phyloP scores from a whole-genome alignment of 2,329 filamentous ascomycete genomes.

The Fusarium paranaense region DNA sequence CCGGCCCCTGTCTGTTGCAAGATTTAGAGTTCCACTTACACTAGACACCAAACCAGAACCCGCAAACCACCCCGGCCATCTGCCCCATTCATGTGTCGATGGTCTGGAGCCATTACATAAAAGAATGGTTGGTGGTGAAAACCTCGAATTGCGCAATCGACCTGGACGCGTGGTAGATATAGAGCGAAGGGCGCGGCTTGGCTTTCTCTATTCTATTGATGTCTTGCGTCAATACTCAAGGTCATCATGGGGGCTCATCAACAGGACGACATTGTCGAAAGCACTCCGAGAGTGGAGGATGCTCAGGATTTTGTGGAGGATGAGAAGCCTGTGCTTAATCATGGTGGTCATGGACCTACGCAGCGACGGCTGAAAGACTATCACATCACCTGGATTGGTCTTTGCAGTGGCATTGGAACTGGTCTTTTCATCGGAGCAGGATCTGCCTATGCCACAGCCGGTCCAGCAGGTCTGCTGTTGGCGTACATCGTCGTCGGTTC shows the following conservation, averaged over 20 bases:
- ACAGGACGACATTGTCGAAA: conserved; percentile 20
- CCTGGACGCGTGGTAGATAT: neutral
- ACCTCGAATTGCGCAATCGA: conserved; percentile 41
- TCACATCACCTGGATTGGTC: conserved; percentile 42
- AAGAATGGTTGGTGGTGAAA: conserved; percentile 20
- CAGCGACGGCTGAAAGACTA: conserved; percentile 38
- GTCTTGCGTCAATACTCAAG: neutral
- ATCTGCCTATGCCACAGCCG: conserved; percentile 39
- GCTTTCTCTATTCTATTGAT: neutral
- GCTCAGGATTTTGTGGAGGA: neutral
- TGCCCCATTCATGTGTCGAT: conserved; percentile 26
- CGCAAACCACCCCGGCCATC: conserved; percentile 1
- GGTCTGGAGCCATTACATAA: conserved; percentile 12
- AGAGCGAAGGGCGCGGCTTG: neutral
- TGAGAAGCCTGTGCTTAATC: conserved; percentile 37
- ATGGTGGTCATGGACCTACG: conserved; percentile 37
- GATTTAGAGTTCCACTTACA: conserved; percentile 6
- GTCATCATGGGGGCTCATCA: neutral
- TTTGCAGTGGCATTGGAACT: conserved; percentile 40
- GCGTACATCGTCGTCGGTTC: conserved; percentile 37
- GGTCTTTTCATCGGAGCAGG: conserved; percentile 41
- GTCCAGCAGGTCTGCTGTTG: conserved; percentile 39
- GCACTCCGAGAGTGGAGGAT: neutral
- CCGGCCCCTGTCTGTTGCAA: neutral
- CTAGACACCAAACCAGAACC: neutral